Evolutionary conservation across 2,329 filamentous ascomycete species (phyloP), one percentile per base, ranked within the genome.

Genomic region (Acrocalymma vagum): DNA sequence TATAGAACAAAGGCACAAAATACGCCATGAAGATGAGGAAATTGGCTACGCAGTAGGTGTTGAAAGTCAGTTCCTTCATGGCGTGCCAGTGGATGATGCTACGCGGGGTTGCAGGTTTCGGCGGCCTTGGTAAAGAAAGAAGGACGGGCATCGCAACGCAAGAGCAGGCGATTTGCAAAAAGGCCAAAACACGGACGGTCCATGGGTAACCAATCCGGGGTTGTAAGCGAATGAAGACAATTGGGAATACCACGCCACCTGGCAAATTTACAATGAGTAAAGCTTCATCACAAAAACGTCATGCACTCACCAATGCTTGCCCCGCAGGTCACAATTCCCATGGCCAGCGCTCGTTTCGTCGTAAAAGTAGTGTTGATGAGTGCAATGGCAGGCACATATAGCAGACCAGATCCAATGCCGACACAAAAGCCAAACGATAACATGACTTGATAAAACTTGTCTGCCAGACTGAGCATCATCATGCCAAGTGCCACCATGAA

Each of bases 161-260:
- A n/a, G n/a, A n/a, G n/a, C n/a, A n/a, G 1, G 62, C 70, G 5
- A 84, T 65, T 54, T 81, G 78, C 21, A 90, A 76, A 55, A 90
- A 86, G 0, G 78, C 86, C 1, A 88, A 73, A 8, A 83, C 78
- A 6, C 87, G 73, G 3, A 84, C 82, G 0, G 83, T 78, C 83
- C 84, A 86, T 0, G 74, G 70, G 51, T 87, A 87, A 1, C 84
- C 84, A 20, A 86, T 72, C 11, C 69, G 61, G 0, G 80, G 79
- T 6, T 83, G 72, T 13, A 87, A 68, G 31, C 79, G 75, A 53
- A 83, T 76, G 55, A 87, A 79, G 5, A 79, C 66, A 30, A 81
- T 78, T 0, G 78, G 78, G 48, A 78, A 79, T 35, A 80, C 70
- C 21, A 80, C 69, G 20, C 77, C 76, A 25, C 65, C 65, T 5